Percentiles rank a stretch among this genome's conserved stretches.
These are phyloP conservation scores for Venturiaceae sp. DNA, from an alignment of 2,329 filamentous ascomycete species.

Conservation along the genomic window DNA sequence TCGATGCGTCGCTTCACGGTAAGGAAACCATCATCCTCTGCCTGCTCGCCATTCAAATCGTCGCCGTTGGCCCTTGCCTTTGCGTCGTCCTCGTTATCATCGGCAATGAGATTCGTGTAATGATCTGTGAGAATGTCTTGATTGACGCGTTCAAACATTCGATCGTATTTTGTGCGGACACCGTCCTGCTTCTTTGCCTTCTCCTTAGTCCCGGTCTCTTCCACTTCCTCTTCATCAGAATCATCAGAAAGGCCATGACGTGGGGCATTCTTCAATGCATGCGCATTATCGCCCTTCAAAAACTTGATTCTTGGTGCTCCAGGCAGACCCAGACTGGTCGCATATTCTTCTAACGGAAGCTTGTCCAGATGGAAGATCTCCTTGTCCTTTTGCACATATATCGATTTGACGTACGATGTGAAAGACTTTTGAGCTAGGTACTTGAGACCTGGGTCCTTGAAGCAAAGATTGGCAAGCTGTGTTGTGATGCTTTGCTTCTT, in stretches of 20 bases:
- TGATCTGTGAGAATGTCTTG: slow-evolving; percentile 93
- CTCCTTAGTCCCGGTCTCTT: slow-evolving; percentile 29
- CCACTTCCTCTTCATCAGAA: slow-evolving; percentile 39
- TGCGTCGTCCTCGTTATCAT: slow-evolving; percentile 40
- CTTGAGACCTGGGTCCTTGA: slow-evolving; percentile 87
- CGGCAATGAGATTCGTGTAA: slow-evolving; percentile 74
- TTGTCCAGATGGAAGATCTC: slow-evolving; percentile 79
- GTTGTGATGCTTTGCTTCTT: slow-evolving; percentile 81
- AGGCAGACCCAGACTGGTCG: slow-evolving; percentile 75
- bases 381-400: slow-evolving; percentile 86
- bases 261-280: slow-evolving; percentile 78
- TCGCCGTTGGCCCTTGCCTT: slow-evolving; percentile 19
- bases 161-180: slow-evolving; percentile 89
- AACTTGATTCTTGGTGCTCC: slow-evolving; percentile 92
- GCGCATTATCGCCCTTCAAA: slow-evolving; percentile 79
- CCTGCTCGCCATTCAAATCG: slow-evolving; percentile 19
- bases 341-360: slow-evolving; percentile 77
- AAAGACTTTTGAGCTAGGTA: slow-evolving; percentile 96
- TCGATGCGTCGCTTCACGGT: slow-evolving; percentile 81
- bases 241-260: slow-evolving; percentile 47
- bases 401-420: slow-evolving; percentile 74
- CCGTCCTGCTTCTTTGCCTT: slow-evolving; percentile 55
- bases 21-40: slow-evolving; percentile 64
- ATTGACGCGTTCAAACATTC: slow-evolving; percentile 96
- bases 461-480: slow-evolving; percentile 88